Percentiles rank a stretch among this genome's conserved stretches.
phyloP scores from a whole-genome alignment of 2,329 filamentous ascomycete genomes.

The Metarhizium guizhouense region DNA sequence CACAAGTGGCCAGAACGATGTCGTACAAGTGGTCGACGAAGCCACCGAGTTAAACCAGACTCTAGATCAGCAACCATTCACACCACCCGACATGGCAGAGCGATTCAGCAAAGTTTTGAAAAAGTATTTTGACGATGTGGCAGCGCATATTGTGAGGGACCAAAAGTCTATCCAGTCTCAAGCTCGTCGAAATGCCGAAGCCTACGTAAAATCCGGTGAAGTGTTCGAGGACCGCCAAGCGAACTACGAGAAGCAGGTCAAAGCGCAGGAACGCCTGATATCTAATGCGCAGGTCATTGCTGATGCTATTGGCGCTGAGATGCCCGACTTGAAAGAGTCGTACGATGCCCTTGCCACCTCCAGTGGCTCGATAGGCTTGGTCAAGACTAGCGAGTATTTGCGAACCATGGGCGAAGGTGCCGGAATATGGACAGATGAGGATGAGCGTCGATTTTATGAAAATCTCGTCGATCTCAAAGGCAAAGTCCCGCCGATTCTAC shows the following conservation, averaged over 20 bases:
- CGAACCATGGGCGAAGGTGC: constrained; percentile 82
- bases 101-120: constrained; percentile 78
- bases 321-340: constrained; percentile 85
- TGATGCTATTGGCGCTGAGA: constrained; percentile 79
- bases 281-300: constrained; percentile 86
- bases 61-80: constrained; percentile 61
- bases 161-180: constrained; percentile 83
- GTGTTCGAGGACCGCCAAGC: constrained; percentile 96
- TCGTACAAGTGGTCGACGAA: constrained; percentile 39
- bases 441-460: constrained; percentile 96
- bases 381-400: constrained; percentile 90
- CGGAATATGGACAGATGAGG: constrained; percentile 98
- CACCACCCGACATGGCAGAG: constrained; percentile 67
- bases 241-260: constrained; percentile 90
- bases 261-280: constrained; percentile 82
- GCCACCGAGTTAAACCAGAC: constrained; percentile 31
- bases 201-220: constrained; percentile 96
- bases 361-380: constrained; percentile 77
- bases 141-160: constrained; percentile 77
- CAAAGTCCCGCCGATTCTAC: constrained; percentile 84
- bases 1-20: constrained; percentile 35
- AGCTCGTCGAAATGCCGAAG: constrained; percentile 90
- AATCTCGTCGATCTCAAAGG: constrained; percentile 92
- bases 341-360: constrained; percentile 57
- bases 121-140: constrained; percentile 90